Percentiles rank a stretch among this genome's conserved stretches.
phyloP scores from a whole-genome alignment of 2,329 filamentous ascomycete genomes.

The Aspergillus brasiliensis region DNA sequence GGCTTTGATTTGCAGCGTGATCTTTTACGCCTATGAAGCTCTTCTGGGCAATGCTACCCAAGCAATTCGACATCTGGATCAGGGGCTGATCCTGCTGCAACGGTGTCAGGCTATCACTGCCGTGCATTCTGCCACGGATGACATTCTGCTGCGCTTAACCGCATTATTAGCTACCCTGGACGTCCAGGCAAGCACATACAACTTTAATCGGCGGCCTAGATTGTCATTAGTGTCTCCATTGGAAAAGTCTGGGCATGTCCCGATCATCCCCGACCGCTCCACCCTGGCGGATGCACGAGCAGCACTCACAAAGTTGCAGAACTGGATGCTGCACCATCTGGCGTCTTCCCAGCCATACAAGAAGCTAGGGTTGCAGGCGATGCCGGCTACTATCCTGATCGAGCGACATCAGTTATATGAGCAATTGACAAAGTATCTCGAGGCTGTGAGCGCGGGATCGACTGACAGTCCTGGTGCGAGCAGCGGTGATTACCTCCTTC shows the following conservation, averaged over 20 bases:
- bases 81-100: slow-evolving; percentile 24
- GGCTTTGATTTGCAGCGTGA: slow-evolving; percentile 28
- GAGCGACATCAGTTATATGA: slow-evolving; percentile 9
- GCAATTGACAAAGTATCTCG: not conserved
- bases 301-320: slow-evolving; percentile 20
- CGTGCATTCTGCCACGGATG: slow-evolving; percentile 3
- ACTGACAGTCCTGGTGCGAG: not conserved
- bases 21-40: slow-evolving; percentile 30
- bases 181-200: slow-evolving; percentile 26
- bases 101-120: slow-evolving; percentile 10
- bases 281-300: not conserved
- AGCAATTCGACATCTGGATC: slow-evolving; percentile 29
- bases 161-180: slow-evolving; percentile 22
- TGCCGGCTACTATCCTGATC: slow-evolving; percentile 5
- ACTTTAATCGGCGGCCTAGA: slow-evolving; percentile 11
- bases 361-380: slow-evolving; percentile 10
- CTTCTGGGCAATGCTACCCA: slow-evolving; percentile 24
- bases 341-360: slow-evolving; percentile 7
- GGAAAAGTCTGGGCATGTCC: not conserved
- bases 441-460: not conserved
- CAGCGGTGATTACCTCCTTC: not conserved
- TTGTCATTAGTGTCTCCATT: not conserved
- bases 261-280: not conserved
- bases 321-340: slow-evolving; percentile 25
- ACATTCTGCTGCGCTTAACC: slow-evolving; percentile 17